Percentiles rank a stretch among this genome's conserved stretches.
phyloP scores from a whole-genome alignment of 225 moss, liverwort and hornwort species.

The Bryoerythrophyllum caledonicum region DNA sequence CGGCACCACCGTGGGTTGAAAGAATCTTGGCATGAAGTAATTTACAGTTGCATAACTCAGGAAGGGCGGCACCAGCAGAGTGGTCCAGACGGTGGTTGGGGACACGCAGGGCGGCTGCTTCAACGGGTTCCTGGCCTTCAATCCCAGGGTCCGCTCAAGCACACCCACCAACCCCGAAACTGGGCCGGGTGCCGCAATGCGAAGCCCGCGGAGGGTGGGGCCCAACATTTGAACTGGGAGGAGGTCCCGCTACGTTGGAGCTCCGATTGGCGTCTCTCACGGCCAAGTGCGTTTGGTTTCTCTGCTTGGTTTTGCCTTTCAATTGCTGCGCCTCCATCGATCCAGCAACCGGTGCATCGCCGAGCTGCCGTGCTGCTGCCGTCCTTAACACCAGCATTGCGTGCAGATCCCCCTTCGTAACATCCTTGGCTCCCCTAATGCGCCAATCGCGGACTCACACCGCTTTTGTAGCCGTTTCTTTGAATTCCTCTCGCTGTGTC shows the following conservation, averaged over 20 bases:
- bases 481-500: not conserved
- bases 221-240: constrained; percentile 1
- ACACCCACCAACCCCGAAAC: not conserved
- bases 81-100: not conserved
- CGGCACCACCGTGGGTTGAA: not conserved
- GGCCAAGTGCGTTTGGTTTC: too few species aligned
- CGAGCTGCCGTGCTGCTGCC: not conserved
- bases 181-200: not conserved
- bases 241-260: not conserved
- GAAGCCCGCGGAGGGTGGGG: not conserved
- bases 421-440: not conserved
- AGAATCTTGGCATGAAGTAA: too few species aligned
- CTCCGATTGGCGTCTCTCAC: not conserved
- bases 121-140: not conserved
- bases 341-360: not conserved
- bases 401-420: too few species aligned
- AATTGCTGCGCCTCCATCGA: not conserved
- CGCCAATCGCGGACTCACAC: not conserved
- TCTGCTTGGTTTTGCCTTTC: not conserved
- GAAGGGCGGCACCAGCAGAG: not conserved
- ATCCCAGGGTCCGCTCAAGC: not conserved
- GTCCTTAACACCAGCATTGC: not conserved
- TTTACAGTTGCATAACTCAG: too few species aligned
- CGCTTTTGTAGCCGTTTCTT: not conserved
- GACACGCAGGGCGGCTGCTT: not conserved